Evolutionary conservation across 352 stramenopile species (phyloP).

Genomic region (Phytophthora hybrid): DNA sequence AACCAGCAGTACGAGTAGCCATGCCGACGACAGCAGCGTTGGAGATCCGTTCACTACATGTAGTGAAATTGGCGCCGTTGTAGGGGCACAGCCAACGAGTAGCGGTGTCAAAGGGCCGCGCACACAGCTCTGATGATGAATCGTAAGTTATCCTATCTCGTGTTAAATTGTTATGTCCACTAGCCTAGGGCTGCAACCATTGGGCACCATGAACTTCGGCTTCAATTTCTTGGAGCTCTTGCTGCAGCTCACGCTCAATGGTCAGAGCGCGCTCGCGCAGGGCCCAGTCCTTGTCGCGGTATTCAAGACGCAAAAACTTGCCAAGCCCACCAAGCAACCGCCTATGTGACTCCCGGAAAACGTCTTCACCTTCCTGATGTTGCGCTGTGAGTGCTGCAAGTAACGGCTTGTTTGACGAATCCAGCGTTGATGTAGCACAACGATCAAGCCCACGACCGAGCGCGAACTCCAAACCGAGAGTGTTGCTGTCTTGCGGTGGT

Average conservation of each 20-base stretch:
- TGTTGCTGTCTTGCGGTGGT: slow-evolving; percentile 18
- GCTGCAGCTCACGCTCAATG: slow-evolving; percentile 72
- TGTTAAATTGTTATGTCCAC: no score
- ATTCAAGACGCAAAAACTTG: slow-evolving; percentile 75
- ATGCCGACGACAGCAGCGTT: slow-evolving; percentile 30
- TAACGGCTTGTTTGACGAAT: slow-evolving; percentile 45
- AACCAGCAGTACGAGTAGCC: slow-evolving; percentile 27
- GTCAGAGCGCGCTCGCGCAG: slow-evolving; percentile 60
- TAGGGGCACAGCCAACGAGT: slow-evolving; percentile 45
- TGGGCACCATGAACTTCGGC: slow-evolving; percentile 42
- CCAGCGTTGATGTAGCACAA: slow-evolving; percentile 36
- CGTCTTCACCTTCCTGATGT: slow-evolving; percentile 51
- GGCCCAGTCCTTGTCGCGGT: slow-evolving; percentile 45
- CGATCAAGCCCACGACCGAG: slow-evolving; percentile 33
- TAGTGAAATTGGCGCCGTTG: slow-evolving; percentile 65
- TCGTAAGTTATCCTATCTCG: no score
- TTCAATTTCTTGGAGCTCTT: slow-evolving; percentile 65
- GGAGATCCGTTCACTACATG: slow-evolving; percentile 69
- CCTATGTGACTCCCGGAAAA: slow-evolving; percentile 52
- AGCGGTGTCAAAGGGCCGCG: slow-evolving; percentile 39
- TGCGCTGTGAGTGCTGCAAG: slow-evolving; percentile 47
- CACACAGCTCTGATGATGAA: slow-evolving; percentile 51
- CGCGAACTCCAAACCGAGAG: slow-evolving; percentile 15
- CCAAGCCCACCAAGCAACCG: slow-evolving; percentile 60
- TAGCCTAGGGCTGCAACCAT: slow-evolving; percentile 40